Percentiles rank a stretch among this genome's conserved stretches.
Evolutionary conservation across 805 yeast species (phyloP).

Genomic region (Metschnikowia santaceciliae): DNA sequence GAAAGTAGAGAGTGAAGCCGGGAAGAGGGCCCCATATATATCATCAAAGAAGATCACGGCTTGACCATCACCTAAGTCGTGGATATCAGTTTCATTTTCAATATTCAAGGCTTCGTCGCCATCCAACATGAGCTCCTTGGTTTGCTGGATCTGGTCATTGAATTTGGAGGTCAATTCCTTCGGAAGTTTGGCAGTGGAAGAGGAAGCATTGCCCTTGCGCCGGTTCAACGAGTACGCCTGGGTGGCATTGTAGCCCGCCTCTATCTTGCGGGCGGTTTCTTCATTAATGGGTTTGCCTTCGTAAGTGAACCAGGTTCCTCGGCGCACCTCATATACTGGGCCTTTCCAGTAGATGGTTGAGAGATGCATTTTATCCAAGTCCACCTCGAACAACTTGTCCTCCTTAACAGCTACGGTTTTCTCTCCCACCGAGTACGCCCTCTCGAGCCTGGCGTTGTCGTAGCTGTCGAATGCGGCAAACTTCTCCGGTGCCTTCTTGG

Average conservation of each 20-base stretch:
- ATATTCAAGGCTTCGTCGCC: constrained; percentile 14
- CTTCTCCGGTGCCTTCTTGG: constrained; percentile 48
- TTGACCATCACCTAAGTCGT: constrained; percentile 31
- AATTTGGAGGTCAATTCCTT: constrained; percentile 19
- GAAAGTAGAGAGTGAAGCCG: constrained; percentile 38
- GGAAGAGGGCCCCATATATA: constrained; percentile 44
- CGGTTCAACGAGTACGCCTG: constrained; percentile 16
- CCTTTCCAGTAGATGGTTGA: constrained; percentile 86
- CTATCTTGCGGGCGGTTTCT: constrained; percentile 53
- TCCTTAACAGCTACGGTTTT: constrained; percentile 62
- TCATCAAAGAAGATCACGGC: constrained; percentile 39
- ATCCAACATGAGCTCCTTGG: constrained; percentile 6
- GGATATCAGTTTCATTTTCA: constrained; percentile 26
- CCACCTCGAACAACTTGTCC: constrained; percentile 74
- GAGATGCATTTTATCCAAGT: constrained; percentile 50
- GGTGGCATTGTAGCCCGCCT: constrained; percentile 44
- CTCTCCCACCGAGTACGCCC: constrained; percentile 25
- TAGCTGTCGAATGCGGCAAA: constrained; percentile 62
- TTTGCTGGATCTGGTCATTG: constrained; percentile 13
- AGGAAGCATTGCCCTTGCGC: background rate
- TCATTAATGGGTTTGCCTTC: constrained; percentile 54
- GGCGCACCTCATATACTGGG: constrained; percentile 72
- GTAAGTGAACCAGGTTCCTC: constrained; percentile 79
- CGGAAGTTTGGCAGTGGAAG: constrained; percentile 3
- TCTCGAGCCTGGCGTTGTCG: constrained; percentile 65